phyloP scores from a whole-genome alignment of 2,329 filamentous ascomycete species.

The Cadophora malorum region DNA sequence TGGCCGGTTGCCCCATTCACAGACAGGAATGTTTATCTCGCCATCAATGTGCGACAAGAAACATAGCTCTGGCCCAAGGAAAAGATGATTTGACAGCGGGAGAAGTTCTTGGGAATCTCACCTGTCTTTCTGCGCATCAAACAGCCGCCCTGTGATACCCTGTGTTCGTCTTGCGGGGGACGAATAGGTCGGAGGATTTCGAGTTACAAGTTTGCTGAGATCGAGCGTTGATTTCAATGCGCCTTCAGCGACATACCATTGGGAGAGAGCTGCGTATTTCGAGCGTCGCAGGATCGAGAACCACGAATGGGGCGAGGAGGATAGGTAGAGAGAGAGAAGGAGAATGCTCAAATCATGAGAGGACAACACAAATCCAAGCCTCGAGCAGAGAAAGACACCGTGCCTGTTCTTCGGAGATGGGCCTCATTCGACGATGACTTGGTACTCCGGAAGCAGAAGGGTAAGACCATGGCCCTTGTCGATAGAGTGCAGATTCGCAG shows the following conservation, averaged over 20 bases:
- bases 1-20: conserved; percentile 18
- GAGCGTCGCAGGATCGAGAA: conserved; percentile 3
- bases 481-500: conserved; percentile 6
- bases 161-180: conserved; percentile 20
- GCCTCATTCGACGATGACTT: conserved; percentile 20
- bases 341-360: not conserved
- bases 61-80: not conserved
- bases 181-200: conserved; percentile 13
- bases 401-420: conserved; percentile 16
- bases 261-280: conserved; percentile 10
- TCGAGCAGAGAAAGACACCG: not conserved
- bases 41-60: conserved; percentile 11
- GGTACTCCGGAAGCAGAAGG: conserved; percentile 17
- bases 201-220: conserved; percentile 22
- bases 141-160: conserved; percentile 25
- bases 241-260: conserved; percentile 17
- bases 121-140: conserved; percentile 27
- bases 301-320: not conserved
- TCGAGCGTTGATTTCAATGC: conserved; percentile 16
- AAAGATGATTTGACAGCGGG: conserved; percentile 5
- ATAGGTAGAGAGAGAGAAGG: not conserved
- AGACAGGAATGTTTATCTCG: conserved; percentile 12
- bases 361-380: not conserved
- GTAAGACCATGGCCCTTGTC: conserved; percentile 13
- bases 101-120: conserved; percentile 20